These are phyloP conservation scores for Leonotis leonurus DNA, from an alignment of 257 asterid genomes.

Conservation along the genomic window DNA sequence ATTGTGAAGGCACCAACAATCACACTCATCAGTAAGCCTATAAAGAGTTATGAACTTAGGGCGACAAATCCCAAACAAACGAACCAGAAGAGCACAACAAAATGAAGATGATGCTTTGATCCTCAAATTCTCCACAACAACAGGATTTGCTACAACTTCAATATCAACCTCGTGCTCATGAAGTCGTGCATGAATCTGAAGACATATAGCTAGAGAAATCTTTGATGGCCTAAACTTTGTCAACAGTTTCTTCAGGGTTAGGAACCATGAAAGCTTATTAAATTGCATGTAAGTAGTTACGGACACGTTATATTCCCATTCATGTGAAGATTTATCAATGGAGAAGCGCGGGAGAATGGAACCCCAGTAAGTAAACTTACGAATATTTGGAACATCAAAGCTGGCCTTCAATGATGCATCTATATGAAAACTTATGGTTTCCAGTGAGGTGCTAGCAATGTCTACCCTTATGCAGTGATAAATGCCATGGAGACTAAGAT, in stretches of 20 bases:
- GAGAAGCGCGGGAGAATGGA: neutral
- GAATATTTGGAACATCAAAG: neutral
- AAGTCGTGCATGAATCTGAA: neutral
- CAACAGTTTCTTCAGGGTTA: neutral
- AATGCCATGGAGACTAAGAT: neutral
- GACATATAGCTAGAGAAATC: neutral
- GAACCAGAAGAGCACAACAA: neutral
- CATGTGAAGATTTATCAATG: neutral
- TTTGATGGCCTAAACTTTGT: neutral
- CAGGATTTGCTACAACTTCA: neutral
- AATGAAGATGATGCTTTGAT: neutral
- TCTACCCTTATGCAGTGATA: neutral
- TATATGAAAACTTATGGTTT: neutral
- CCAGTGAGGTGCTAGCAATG: neutral
- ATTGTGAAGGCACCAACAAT: neutral
- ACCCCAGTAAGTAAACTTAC: neutral
- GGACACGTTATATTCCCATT: neutral
- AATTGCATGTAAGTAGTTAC: neutral
- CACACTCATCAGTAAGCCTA: too few relatives aligned
- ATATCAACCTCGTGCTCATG: neutral
- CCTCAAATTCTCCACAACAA: neutral
- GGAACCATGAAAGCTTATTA: neutral
- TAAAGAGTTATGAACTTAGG: neutral
- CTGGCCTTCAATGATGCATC: neutral
- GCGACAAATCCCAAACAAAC: neutral